phyloP scores from a whole-genome alignment of 2,329 filamentous ascomycete genomes.

The Neonectria punicea region DNA sequence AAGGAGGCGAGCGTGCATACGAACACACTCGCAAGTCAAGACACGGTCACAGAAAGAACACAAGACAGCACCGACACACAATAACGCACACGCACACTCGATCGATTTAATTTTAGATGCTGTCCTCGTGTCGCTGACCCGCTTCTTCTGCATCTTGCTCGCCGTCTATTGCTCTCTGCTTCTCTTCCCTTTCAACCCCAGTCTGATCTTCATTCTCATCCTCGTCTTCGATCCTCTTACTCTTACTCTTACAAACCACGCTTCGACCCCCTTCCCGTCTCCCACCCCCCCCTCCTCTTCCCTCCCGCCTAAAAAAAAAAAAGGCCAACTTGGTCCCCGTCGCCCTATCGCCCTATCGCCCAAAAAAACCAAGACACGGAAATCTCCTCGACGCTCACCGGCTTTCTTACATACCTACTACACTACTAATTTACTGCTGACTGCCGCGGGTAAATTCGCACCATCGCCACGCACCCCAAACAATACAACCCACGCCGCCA shows the following conservation, averaged over 20 bases:
- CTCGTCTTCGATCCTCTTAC: conserved; percentile 19
- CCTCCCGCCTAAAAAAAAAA: not conserved
- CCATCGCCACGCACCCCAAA: conserved; percentile 18
- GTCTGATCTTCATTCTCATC: conserved; percentile 9
- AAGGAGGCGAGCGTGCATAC: not conserved
- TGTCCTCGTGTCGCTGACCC: conserved; percentile 35
- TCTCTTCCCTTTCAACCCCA: conserved; percentile 22
- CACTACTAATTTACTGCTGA: conserved; percentile 18
- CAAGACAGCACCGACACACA: not conserved
- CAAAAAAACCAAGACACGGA: conserved; percentile 20
- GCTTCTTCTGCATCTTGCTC: conserved; percentile 31
- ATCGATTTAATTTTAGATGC: conserved; percentile 36
- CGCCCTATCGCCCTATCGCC: conserved; percentile 21
- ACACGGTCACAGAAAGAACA: not conserved
- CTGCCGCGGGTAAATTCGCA: conserved; percentile 24
- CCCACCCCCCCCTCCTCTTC: conserved; percentile 14
- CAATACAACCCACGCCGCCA: conserved; percentile 10
- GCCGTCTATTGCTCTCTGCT: conserved; percentile 18
- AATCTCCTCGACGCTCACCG: conserved; percentile 22
- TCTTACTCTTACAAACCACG: conserved; percentile 19
- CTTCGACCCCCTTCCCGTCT: conserved; percentile 5
- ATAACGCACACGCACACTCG: not conserved
- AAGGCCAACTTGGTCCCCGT: conserved; percentile 15
- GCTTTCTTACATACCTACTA: conserved; percentile 17
- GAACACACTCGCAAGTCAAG: not conserved